phyloP scores from a whole-genome alignment of 345 rosid genomes.

The Camelina sativa region DNA sequence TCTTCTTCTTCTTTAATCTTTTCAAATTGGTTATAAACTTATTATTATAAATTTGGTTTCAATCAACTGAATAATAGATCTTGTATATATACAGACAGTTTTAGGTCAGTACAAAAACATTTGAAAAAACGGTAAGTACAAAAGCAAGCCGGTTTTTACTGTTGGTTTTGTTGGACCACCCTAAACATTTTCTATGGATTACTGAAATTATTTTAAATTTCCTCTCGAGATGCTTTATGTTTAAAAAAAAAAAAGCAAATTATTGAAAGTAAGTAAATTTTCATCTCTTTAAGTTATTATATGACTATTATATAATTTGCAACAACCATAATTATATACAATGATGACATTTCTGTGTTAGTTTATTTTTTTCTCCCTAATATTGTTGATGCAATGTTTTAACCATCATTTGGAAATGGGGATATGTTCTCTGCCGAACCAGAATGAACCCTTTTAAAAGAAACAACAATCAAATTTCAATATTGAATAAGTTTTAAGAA shows the following conservation, averaged over 20 bases:
- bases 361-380: neutral
- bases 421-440: conserved; percentile 1
- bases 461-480: neutral
- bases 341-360: neutral
- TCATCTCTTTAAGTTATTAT: conserved; percentile 1
- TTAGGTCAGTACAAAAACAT: neutral
- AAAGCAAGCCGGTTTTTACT: neutral
- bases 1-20: neutral
- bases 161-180: conserved; percentile 7
- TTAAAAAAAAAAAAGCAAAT: neutral
- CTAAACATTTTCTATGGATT: neutral
- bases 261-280: neutral
- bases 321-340: conserved; percentile 6
- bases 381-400: conserved; percentile 21
- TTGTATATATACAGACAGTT: neutral
- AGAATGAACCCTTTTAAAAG: neutral
- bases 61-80: neutral
- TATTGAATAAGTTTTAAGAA: neutral
- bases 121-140: neutral
- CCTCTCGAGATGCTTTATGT: neutral
- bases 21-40: too few relatives aligned
- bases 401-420: conserved; percentile 14
- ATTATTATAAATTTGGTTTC: too few relatives aligned
- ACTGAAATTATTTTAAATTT: neutral
- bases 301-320: neutral